A percentile compares a stretch with the other conserved stretches of the same genome.
Evolutionary conservation across 2,329 filamentous ascomycete genomes (phyloP).

Genomic region (Parastagonospora nodorum): DNA sequence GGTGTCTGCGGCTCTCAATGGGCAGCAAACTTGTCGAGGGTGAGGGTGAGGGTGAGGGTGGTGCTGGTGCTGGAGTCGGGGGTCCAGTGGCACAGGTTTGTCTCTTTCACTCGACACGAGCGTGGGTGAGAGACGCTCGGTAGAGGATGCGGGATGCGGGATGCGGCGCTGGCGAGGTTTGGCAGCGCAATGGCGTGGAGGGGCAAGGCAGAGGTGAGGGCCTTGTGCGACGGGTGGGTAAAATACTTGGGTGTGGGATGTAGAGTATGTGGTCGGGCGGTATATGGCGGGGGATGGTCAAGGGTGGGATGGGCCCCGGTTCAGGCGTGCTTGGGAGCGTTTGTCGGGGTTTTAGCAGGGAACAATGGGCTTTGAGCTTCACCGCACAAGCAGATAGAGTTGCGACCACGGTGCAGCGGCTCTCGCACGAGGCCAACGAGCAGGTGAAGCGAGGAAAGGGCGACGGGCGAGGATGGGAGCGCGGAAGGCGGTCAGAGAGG

Average conservation of each 20-base stretch:
- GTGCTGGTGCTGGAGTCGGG: conserved; percentile 3
- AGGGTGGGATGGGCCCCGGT: conserved; percentile 27
- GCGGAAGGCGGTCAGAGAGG: conserved; percentile 38
- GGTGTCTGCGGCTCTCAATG: conserved; percentile 13
- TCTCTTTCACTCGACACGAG: conserved; percentile 30
- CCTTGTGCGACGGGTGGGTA: conserved; percentile 30
- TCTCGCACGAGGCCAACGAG: neutral
- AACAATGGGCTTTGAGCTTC: conserved; percentile 4
- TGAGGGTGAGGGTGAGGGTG: conserved; percentile 14
- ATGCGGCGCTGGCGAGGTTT: conserved; percentile 10
- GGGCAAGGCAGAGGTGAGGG: conserved; percentile 15
- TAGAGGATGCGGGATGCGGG: conserved; percentile 3
- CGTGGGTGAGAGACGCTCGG: conserved; percentile 8
- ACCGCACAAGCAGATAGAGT: neutral
- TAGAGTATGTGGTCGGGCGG: conserved; percentile 25
- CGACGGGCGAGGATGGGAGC: conserved; percentile 21
- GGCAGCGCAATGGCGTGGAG: conserved; percentile 14
- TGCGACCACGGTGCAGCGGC: neutral
- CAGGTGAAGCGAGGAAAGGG: conserved; percentile 3
- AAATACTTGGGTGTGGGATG: conserved; percentile 29
- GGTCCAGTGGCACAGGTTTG: conserved; percentile 31
- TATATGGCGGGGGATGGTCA: conserved; percentile 34
- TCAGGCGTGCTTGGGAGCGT: conserved; percentile 1
- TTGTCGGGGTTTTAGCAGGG: conserved; percentile 9
- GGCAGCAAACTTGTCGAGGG: conserved; percentile 28